Evolutionary conservation across 2,329 filamentous ascomycete species (phyloP), one percentile per base, ranked within the genome.

Genomic region (Botrytis fabae): DNA sequence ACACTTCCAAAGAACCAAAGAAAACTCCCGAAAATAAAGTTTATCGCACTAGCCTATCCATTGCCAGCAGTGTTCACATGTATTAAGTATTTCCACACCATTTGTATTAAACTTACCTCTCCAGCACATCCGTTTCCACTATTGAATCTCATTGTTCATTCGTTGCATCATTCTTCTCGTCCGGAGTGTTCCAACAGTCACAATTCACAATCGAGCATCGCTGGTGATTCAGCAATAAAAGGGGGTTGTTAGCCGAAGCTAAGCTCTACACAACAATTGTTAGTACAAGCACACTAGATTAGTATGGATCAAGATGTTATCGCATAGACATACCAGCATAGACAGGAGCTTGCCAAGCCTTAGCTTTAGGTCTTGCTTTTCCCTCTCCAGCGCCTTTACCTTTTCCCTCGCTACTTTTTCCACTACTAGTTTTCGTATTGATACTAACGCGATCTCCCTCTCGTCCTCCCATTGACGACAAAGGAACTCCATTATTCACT

Each of bases 301-400:
- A 28, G n/a, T 35, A 38, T 48, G 14, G 32, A 51, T 14, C 18
- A 65, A 44, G 20, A 14, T 10, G 2, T n/a, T 1, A 48, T 40
- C 51, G n/a, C 32, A 16, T n/a, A 48, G n/a, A 75, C 78, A 38
- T 64, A 81, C 80, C 82, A 77, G 82, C 79, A 79, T 83, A 84
- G 44, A 83, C 79, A 54, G 82, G 81, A 60, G 82, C 78, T 74
- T 84, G 82, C 83, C 83, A 84, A 42, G 80, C 79, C 75, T 83
- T 82, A 65, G 80, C 80, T 78, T 83, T 82, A 72, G 75, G 80
- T 76, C 79, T 82, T 72, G 75, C 79, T 28, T 75, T 78, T 22
- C 76, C 77, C 69, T 74, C 75, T 72, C 78, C 69, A 74, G 59
- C 69, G 22, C 74, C 78, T 73, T 78, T 78, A 44, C 80, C 78